Conservation (phyloP, 2,329 filamentous ascomycete genomes). For the Mariannaea sp. region DNA sequence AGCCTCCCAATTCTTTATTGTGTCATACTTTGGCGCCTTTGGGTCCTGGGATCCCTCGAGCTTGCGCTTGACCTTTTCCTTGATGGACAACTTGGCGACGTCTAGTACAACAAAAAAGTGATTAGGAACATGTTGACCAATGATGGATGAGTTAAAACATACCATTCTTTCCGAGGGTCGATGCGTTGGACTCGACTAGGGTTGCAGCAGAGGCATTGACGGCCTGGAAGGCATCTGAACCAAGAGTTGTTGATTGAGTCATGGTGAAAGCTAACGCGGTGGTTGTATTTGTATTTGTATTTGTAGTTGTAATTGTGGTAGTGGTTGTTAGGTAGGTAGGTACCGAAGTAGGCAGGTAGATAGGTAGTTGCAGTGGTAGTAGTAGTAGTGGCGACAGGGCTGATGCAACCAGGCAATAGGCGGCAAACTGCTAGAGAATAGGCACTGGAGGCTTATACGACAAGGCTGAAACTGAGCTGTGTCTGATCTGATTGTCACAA, state of each 20-base stretch:
- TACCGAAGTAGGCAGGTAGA: no score
- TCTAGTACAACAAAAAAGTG: not conserved
- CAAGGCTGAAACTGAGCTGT: no score
- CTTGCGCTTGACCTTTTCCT: conserved; percentile 33
- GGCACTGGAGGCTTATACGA: no score
- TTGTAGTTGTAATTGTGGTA: no score
- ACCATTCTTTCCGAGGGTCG: conserved; percentile 27
- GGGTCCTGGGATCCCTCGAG: conserved; percentile 29
- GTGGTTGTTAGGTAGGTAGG: no score
- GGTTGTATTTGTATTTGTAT: not conserved
- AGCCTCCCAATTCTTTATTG: conserved; percentile 36
- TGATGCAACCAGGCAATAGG: no score
- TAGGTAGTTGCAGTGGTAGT: no score
- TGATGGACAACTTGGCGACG: conserved; percentile 27
- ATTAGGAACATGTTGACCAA: no score
- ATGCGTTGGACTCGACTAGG: conserved; percentile 29
- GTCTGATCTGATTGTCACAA: no score
- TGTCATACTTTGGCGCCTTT: conserved; percentile 27
- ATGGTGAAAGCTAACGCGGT: conserved; percentile 12
- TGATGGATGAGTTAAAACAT: not conserved
- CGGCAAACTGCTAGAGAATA: no score
- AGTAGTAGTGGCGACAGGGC: no score
- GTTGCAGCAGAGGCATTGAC: conserved; percentile 34
- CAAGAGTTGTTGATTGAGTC: conserved; percentile 26
- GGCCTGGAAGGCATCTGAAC: conserved; percentile 26